Conservation (phyloP, 2,329 filamentous ascomycete species). For the Aureobasidium melanogenum region DNA sequence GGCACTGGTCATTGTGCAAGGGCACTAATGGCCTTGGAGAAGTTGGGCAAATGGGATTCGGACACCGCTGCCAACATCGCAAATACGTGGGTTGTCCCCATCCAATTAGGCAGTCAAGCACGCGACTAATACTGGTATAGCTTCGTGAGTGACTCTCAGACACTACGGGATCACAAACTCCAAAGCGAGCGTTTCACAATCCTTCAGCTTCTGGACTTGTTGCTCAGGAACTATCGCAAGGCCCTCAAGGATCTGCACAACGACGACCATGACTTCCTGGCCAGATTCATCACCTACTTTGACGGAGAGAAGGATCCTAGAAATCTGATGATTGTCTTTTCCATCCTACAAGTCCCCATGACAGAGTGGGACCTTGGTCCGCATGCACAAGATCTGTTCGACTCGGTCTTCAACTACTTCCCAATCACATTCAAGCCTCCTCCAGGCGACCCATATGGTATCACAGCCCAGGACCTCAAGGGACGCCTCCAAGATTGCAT, state of each 20-base stretch:
- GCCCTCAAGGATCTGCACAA: slow-evolving; percentile 49
- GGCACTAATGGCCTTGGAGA: slow-evolving; percentile 51
- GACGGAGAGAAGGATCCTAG: slow-evolving; percentile 61
- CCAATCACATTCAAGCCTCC: slow-evolving; percentile 63
- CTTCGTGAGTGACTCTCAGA: slow-evolving; percentile 42
- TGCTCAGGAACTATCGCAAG: slow-evolving; percentile 53
- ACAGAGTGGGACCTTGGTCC: slow-evolving; percentile 57
- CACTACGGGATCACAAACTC: slow-evolving; percentile 54
- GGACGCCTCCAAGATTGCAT: slow-evolving; percentile 56
- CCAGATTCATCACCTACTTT: slow-evolving; percentile 55
- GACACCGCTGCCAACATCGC: slow-evolving; percentile 46
- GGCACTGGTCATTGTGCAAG: slow-evolving; percentile 49
- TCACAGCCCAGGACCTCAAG: slow-evolving; percentile 61
- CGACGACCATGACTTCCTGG: slow-evolving; percentile 44
- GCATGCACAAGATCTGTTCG: slow-evolving; percentile 55
- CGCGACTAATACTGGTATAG: slow-evolving; percentile 30
- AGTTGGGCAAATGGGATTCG: slow-evolving; percentile 50
- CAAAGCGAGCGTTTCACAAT: slow-evolving; percentile 53
- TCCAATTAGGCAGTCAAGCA: neutral
- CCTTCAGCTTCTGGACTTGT: slow-evolving; percentile 50
- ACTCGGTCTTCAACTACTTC: slow-evolving; percentile 64
- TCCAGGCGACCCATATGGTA: slow-evolving; percentile 60
- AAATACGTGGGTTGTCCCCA: slow-evolving; percentile 33
- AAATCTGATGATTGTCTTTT: slow-evolving; percentile 63
- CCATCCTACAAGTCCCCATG: slow-evolving; percentile 57